Evolutionary conservation across 768 basidiomycete genomes (phyloP).

Genomic region (Tricholoma flavovirens): DNA sequence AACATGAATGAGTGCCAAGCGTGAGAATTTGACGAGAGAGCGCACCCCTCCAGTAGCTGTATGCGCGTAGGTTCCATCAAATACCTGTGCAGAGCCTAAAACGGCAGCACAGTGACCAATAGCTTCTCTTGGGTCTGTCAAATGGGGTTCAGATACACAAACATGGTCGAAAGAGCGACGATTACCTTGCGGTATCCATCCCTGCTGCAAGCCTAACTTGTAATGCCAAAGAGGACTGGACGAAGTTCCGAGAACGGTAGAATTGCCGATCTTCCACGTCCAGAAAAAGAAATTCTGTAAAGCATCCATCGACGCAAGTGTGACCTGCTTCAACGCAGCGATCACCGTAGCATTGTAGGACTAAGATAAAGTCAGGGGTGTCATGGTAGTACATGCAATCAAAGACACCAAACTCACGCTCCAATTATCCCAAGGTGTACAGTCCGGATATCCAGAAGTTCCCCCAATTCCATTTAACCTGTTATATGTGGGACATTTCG

Average conservation of each 20-base stretch:
- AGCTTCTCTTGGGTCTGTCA: slow-evolving; percentile 41
- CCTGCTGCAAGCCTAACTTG: slow-evolving; percentile 74
- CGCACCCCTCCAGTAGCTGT: slow-evolving; percentile 68
- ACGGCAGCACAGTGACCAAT: slow-evolving; percentile 37
- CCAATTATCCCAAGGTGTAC: slow-evolving; percentile 40
- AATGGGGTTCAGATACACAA: neutral
- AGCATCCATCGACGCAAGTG: slow-evolving; percentile 81
- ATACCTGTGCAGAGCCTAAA: slow-evolving; percentile 34
- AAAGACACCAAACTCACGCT: slow-evolving; percentile 24
- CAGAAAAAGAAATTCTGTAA: slow-evolving; percentile 94
- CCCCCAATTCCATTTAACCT: slow-evolving; percentile 45
- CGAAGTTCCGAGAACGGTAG: slow-evolving; percentile 59
- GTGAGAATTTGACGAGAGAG: slow-evolving; percentile 4
- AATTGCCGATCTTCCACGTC: slow-evolving; percentile 94
- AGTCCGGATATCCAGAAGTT: slow-evolving; percentile 29
- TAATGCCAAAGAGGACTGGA: slow-evolving; percentile 85
- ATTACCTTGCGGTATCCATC: slow-evolving; percentile 80
- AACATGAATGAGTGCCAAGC: neutral
- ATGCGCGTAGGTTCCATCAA: slow-evolving; percentile 48
- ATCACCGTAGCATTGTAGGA: slow-evolving; percentile 57
- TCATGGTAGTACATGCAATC: neutral
- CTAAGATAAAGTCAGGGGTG: slow-evolving; percentile 17
- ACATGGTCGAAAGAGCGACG: neutral
- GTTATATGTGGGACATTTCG: slow-evolving; percentile 8
- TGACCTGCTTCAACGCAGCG: slow-evolving; percentile 54